Conservation (phyloP, 306 rosid genomes). For the Trichosanthes cucumerina region DNA sequence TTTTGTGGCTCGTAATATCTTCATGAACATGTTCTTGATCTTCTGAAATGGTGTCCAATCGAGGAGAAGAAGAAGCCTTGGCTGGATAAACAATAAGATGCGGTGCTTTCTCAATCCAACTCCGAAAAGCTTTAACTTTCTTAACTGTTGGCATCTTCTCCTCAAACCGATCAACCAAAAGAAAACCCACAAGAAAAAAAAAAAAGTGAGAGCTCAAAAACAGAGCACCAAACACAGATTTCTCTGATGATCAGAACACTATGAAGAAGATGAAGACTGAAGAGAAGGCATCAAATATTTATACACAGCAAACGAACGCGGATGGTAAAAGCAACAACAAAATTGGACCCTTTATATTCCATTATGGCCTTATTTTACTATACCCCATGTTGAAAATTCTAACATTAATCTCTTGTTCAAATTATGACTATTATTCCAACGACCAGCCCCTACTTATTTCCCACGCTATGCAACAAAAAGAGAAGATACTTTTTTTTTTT, state of each 20-base stretch:
- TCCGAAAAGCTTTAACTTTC: not conserved
- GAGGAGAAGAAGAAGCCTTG: conserved; percentile 39
- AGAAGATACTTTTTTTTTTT: too few species aligned
- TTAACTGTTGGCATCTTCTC: not conserved
- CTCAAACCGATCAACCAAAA: not conserved
- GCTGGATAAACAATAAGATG: conserved; percentile 32
- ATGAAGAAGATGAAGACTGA: not conserved
- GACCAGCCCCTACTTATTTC: not conserved
- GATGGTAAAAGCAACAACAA: not conserved
- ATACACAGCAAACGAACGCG: not conserved
- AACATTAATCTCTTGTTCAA: not conserved
- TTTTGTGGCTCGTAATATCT: not conserved
- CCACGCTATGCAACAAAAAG: not conserved
- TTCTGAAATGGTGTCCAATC: conserved; percentile 45
- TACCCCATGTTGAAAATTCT: not conserved
- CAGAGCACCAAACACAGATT: too few species aligned
- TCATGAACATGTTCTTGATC: conserved; percentile 16
- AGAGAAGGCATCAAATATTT: not conserved
- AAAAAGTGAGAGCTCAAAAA: not conserved
- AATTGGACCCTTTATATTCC: not conserved
- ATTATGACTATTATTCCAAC: not conserved
- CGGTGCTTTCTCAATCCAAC: conserved; percentile 4
- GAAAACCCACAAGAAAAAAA: not conserved
- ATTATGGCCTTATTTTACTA: not conserved
- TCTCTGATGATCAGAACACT: too few species aligned